Percentiles rank a stretch among this genome's conserved stretches.
Evolutionary conservation across 306 rosid genomes (phyloP).

Genomic region (Lotus japonicus): DNA sequence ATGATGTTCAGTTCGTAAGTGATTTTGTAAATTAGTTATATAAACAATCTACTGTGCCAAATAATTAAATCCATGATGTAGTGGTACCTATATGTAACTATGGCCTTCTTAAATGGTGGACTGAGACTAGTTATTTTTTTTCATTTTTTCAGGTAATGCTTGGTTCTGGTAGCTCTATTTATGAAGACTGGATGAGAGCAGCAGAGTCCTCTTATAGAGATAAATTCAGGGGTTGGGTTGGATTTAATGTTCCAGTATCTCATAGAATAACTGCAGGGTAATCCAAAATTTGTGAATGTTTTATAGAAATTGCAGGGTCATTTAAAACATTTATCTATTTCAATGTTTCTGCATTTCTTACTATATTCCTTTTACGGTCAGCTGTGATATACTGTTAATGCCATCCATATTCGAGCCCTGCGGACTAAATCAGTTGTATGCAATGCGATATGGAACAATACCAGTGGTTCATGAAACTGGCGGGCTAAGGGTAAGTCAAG

Average conservation of each 20-base stretch:
- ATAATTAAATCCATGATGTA: not conserved
- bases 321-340: constrained; percentile 11
- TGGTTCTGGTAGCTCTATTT: constrained; percentile 63
- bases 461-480: constrained; percentile 95
- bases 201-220: constrained; percentile 53
- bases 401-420: constrained; percentile 92
- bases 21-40: constrained; percentile 7
- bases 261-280: constrained; percentile 91
- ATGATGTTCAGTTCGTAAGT: constrained; percentile 88
- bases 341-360: constrained; percentile 15
- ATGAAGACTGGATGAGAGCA: constrained; percentile 88
- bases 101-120: not conserved
- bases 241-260: constrained; percentile 79
- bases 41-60: not conserved
- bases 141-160: constrained; percentile 67
- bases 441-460: constrained; percentile 92
- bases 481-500: constrained; percentile 77
- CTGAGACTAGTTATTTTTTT: constrained; percentile 5
- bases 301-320: constrained; percentile 38
- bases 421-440: constrained; percentile 82
- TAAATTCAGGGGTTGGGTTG: constrained; percentile 91
- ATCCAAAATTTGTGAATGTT: constrained; percentile 35
- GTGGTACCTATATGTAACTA: not conserved
- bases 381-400: constrained; percentile 86
- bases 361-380: constrained; percentile 30